Conservation (phyloP, 1,284 basidiomycete genomes). For the Ceratobasidium papillatum region DNA sequence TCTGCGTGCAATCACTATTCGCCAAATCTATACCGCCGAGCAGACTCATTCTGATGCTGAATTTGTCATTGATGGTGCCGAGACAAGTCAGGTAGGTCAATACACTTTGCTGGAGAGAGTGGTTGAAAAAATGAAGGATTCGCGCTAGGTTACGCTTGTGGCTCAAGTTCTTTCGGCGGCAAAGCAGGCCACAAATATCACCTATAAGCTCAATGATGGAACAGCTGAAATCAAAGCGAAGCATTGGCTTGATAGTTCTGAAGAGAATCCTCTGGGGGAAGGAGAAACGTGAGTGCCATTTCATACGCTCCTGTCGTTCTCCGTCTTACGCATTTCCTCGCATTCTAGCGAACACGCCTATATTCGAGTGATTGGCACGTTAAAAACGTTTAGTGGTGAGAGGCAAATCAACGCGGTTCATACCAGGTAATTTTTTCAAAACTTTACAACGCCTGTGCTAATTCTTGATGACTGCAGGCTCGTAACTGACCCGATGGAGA, state of each 20-base stretch:
- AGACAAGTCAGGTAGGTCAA: constrained; percentile 77
- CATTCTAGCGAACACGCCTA: constrained; percentile 73
- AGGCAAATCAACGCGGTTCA: constrained; percentile 81
- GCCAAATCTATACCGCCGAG: constrained; percentile 78
- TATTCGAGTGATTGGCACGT: constrained; percentile 87
- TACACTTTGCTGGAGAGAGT: neutral
- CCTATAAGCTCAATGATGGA: constrained; percentile 88
- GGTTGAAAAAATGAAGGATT: neutral
- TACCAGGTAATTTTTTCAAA: constrained; percentile 53
- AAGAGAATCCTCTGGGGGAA: constrained; percentile 58
- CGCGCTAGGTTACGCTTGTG: constrained; percentile 66
- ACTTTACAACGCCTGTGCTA: neutral
- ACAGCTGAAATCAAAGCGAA: constrained; percentile 89
- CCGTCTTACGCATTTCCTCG: neutral
- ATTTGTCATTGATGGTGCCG: constrained; percentile 82
- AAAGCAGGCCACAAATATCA: constrained; percentile 81
- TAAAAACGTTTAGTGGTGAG: constrained; percentile 88
- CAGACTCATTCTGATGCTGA: constrained; percentile 91
- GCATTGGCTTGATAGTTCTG: constrained; percentile 78
- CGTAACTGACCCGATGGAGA: constrained; percentile 78
- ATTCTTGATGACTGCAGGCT: constrained; percentile 53
- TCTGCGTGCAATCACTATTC: constrained; percentile 85
- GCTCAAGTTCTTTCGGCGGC: constrained; percentile 78
- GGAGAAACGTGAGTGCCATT: constrained; percentile 57
- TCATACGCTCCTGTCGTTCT: neutral